phyloP scores from a whole-genome alignment of 768 basidiomycete genomes.

The Collybiopsis confluens region DNA sequence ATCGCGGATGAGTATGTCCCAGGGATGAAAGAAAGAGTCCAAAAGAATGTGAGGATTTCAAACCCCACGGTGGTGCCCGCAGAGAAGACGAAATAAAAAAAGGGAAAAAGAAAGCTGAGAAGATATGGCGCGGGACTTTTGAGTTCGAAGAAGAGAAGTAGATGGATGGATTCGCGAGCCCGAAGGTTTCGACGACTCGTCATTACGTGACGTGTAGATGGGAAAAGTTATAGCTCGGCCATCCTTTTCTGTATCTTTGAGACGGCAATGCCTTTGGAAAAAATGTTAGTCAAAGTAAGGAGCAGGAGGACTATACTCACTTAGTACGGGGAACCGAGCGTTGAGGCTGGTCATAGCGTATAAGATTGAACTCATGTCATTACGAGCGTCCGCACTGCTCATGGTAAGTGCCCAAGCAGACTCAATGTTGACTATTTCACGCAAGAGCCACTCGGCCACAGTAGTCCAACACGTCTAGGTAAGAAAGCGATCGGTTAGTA shows the following conservation, averaged over 20 bases:
- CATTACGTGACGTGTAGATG: not conserved
- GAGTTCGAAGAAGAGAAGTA: not conserved
- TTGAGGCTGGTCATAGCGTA: slow-evolving; percentile 63
- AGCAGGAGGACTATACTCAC: slow-evolving; percentile 19
- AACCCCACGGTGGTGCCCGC: not conserved
- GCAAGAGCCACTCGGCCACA: slow-evolving; percentile 62
- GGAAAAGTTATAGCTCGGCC: slow-evolving; percentile 17
- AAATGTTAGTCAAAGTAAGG: not conserved
- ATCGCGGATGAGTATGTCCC: not conserved
- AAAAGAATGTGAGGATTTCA: not conserved
- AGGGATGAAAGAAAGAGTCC: not conserved
- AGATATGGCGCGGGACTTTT: not conserved
- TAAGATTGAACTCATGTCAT: slow-evolving; percentile 55
- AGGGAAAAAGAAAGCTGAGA: not conserved
- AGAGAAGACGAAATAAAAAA: not conserved
- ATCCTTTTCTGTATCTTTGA: slow-evolving; percentile 20
- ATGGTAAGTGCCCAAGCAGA: slow-evolving; percentile 55
- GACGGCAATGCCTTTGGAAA: slow-evolving; percentile 12
- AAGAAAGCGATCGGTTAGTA: too few species aligned
- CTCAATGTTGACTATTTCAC: slow-evolving; percentile 62
- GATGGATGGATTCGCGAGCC: slow-evolving; percentile 2
- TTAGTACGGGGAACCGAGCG: slow-evolving; percentile 56
- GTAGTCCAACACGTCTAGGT: slow-evolving; percentile 72
- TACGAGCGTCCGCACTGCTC: slow-evolving; percentile 53
- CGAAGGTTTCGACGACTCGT: not conserved